These are phyloP conservation scores for Candida koratica DNA, from an alignment of 805 yeast species.

Conservation along the genomic window DNA sequence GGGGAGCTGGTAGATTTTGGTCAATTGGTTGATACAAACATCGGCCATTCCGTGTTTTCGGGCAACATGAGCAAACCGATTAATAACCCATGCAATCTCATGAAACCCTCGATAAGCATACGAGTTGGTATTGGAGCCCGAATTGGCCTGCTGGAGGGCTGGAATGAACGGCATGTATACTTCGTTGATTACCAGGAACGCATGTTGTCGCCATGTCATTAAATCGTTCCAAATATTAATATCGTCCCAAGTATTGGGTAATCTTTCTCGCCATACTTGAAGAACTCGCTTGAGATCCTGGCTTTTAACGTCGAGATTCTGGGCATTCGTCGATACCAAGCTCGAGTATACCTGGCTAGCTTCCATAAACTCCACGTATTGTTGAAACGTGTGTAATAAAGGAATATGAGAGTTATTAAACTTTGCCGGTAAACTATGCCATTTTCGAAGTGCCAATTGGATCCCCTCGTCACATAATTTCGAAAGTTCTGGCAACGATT, in stretches of 20 bases:
- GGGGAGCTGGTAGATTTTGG: conserved; percentile 92
- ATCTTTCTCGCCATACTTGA: conserved; percentile 96
- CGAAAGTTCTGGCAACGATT: conserved; percentile 78
- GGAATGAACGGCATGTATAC: conserved; percentile 92
- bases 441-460: conserved; percentile 83
- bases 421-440: conserved; percentile 85
- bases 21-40: conserved; percentile 87
- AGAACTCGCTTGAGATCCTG: conserved; percentile 92
- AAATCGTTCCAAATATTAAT: conserved; percentile 96
- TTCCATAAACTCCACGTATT: conserved; percentile 94
- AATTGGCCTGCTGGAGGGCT: conserved; percentile 63
- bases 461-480: conserved; percentile 93
- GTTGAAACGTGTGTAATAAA: conserved; percentile 90
- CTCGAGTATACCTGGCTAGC: conserved; percentile 92
- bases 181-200: conserved; percentile 91
- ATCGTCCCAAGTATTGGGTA: conserved; percentile 97
- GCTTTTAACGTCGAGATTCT: conserved; percentile 85
- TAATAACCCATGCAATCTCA: conserved; percentile 98
- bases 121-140: conserved; percentile 74
- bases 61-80: conserved; percentile 97
- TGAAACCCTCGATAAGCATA: conserved; percentile 97
- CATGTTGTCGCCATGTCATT: conserved; percentile 98
- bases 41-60: conserved; percentile 95
- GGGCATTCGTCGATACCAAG: conserved; percentile 83
- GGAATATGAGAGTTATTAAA: conserved; percentile 83